Evolutionary conservation across 768 basidiomycete genomes (phyloP).

Genomic region (Pholiota conissans): DNA sequence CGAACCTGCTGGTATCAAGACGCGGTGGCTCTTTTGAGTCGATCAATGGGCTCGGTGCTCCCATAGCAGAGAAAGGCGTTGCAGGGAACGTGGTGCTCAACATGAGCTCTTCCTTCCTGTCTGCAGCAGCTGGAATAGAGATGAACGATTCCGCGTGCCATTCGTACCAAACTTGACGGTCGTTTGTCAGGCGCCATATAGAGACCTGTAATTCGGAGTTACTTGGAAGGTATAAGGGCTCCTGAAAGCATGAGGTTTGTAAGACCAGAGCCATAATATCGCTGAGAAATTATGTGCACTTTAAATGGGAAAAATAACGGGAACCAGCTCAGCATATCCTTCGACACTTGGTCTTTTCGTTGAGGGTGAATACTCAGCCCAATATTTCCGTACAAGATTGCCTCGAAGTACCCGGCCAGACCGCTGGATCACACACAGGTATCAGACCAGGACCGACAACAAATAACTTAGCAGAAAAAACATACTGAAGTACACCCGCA

Average conservation of each 20-base stretch:
- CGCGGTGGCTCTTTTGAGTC: constrained; percentile 56
- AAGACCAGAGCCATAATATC: neutral
- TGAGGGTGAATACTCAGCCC: constrained; percentile 94
- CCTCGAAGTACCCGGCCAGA: constrained; percentile 96
- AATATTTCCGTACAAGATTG: constrained; percentile 82
- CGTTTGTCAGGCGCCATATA: constrained; percentile 91
- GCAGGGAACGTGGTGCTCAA: constrained; percentile 18
- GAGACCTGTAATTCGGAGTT: constrained; percentile 91
- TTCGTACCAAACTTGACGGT: constrained; percentile 95
- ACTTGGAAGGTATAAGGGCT: constrained; percentile 90
- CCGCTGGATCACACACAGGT: constrained; percentile 44
- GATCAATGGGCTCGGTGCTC: constrained; percentile 64
- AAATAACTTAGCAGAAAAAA: neutral
- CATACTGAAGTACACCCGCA: constrained; percentile 83
- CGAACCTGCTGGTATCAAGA: constrained; percentile 18
- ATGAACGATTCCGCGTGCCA: constrained; percentile 97
- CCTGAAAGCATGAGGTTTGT: constrained; percentile 43
- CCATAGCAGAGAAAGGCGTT: constrained; percentile 24
- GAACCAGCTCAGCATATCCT: constrained; percentile 99
- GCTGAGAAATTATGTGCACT: constrained; percentile 38
- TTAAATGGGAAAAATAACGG: constrained; percentile 95
- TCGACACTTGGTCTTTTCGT: constrained; percentile 81
- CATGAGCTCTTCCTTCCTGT: constrained; percentile 30
- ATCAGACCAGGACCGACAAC: neutral
- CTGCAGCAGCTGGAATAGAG: constrained; percentile 46